These are phyloP conservation scores for Aureobasidium mangrovei DNA, from an alignment of 2,329 filamentous ascomycete species.

Conservation along the genomic window DNA sequence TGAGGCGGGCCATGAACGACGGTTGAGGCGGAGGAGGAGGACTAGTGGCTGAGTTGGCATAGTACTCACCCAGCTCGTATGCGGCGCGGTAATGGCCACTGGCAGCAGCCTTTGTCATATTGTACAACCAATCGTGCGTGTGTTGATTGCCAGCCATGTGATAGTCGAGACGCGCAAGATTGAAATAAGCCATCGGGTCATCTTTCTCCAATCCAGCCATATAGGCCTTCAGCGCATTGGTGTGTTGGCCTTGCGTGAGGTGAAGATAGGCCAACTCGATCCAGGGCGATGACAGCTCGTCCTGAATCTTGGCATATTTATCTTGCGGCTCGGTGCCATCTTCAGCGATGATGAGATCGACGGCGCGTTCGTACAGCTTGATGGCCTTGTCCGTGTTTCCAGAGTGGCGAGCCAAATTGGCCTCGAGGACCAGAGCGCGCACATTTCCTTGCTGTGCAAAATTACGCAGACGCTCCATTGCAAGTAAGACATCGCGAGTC, in stretches of 20 bases:
- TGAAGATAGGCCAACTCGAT: constrained; percentile 24
- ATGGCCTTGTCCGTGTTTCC: not conserved
- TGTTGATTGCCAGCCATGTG: constrained; percentile 18
- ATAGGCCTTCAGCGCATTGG: constrained; percentile 23
- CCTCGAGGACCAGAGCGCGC: constrained; percentile 14
- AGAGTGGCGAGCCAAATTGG: constrained; percentile 10
- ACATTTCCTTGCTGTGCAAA: constrained; percentile 7
- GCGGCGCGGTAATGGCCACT: constrained; percentile 32
- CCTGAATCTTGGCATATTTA: not conserved
- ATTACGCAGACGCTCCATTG: not conserved
- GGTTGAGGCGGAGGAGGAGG: not conserved
- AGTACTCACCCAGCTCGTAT: constrained; percentile 32
- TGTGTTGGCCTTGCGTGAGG: constrained; percentile 14
- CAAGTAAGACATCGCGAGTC: not conserved
- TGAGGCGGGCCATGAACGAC: not conserved
- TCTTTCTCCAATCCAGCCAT: constrained; percentile 33
- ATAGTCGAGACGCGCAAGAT: constrained; percentile 25
- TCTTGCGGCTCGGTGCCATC: not conserved
- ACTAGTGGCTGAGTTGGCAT: constrained; percentile 19
- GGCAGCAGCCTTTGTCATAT: constrained; percentile 38
- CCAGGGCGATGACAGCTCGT: constrained; percentile 26
- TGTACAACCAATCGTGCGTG: constrained; percentile 33
- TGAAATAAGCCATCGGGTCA: constrained; percentile 36
- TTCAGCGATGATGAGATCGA: not conserved
- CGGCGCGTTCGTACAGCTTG: constrained; percentile 10